Percentiles rank a stretch among this genome's conserved stretches.
These are phyloP conservation scores for Tetrahymena malaccensis DNA, from an alignment of 73 alveolate species.

Conservation along the genomic window DNA sequence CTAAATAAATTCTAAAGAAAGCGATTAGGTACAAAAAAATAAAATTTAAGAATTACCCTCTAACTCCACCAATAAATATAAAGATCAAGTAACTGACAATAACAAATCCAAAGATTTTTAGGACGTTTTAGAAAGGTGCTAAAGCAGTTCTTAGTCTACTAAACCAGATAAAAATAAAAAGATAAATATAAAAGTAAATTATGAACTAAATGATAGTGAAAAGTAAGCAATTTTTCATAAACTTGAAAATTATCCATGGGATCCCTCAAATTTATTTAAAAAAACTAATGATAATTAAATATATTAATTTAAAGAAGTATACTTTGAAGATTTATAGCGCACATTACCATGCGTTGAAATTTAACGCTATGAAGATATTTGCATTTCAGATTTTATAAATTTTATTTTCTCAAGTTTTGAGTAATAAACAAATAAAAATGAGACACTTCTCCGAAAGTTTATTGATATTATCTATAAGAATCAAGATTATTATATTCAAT, in stretches of 20 bases:
- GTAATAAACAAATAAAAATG: neutral
- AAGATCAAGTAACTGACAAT: neutral
- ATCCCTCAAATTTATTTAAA: neutral
- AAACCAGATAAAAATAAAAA: too few relatives aligned
- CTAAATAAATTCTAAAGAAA: too few relatives aligned
- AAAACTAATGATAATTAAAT: neutral
- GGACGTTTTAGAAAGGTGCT: too few relatives aligned
- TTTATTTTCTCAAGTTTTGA: neutral
- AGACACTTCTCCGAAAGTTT: neutral
- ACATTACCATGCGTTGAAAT: neutral
- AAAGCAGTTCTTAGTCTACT: neutral
- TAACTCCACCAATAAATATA: too few relatives aligned
- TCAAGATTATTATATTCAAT: neutral
- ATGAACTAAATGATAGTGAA: neutral
- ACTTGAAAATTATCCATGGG: neutral
- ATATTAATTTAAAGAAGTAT: neutral
- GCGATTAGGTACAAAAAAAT: too few relatives aligned
- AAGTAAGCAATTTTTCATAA: too few relatives aligned
- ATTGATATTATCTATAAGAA: neutral
- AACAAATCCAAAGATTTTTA: neutral
- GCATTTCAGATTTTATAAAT: neutral
- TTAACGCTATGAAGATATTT: neutral
- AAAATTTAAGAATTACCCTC: neutral
- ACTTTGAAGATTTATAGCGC: neutral
- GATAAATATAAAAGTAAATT: too few relatives aligned